Evolutionary conservation across 768 basidiomycete genomes (phyloP).

Genomic region (Serendipita sp.): DNA sequence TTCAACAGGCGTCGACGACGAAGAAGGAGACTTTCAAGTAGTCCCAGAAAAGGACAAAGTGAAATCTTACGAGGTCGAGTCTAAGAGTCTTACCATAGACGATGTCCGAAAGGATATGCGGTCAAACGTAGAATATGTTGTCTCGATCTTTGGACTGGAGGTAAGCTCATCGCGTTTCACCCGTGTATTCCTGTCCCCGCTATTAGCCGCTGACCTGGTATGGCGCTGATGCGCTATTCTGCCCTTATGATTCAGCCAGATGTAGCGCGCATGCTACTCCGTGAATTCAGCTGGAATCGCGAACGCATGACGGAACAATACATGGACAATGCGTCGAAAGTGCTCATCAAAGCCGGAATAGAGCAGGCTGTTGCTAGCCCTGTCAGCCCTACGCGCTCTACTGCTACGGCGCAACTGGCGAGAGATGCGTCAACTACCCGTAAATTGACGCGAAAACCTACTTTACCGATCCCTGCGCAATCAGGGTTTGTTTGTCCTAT

Average conservation of each 20-base stretch:
- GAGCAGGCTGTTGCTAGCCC: conserved; percentile 14
- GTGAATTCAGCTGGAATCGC: conserved; percentile 86
- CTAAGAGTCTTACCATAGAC: conserved; percentile 51
- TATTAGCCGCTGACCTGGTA: neutral
- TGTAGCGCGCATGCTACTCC: conserved; percentile 61
- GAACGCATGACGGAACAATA: conserved; percentile 92
- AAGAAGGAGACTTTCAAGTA: conserved; percentile 44
- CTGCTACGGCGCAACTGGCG: conserved; percentile 23
- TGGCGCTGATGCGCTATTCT: conserved; percentile 4
- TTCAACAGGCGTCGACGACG: conserved; percentile 15
- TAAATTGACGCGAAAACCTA: conserved; percentile 17
- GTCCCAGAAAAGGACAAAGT: conserved; percentile 31
- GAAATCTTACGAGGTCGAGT: conserved; percentile 78
- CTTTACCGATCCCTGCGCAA: conserved; percentile 12
- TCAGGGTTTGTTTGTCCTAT: conserved; percentile 62
- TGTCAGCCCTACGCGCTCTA: conserved; percentile 25
- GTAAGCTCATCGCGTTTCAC: conserved; percentile 34
- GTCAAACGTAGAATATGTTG: conserved; percentile 69
- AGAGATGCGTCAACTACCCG: conserved; percentile 22
- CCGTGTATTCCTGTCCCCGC: neutral
- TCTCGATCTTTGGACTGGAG: conserved; percentile 75
- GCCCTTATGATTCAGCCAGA: conserved; percentile 29
- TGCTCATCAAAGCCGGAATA: conserved; percentile 64
- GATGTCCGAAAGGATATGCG: conserved; percentile 68
- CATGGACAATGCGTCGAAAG: conserved; percentile 73